Base-by-base conservation (phyloP, 352 stramenopile genomes). In the Globisporangium rhizosaccharum region DNA sequence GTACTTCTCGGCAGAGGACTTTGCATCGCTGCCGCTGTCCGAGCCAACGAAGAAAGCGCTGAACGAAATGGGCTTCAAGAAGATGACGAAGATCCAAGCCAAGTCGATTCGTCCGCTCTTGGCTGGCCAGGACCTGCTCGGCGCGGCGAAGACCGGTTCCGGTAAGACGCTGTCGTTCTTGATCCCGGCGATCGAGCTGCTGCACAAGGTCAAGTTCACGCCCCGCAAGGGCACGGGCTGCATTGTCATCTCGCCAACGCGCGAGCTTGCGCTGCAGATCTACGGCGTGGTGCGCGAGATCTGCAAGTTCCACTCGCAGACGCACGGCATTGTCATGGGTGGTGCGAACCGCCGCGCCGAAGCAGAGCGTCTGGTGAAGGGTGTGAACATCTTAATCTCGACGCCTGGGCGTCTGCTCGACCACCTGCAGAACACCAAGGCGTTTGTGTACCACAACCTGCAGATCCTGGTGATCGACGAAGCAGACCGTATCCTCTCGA, bases 121-220 rank as follows among this genome's bases (percentile, higher is more conserved):
- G 2, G 75, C 82, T 11, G 97, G 97, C 15, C 97, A 98, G 62
- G 97, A 99, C 71, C 65, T 99, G 42, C 90, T 99, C 50, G 97
- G 94, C 59, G 92, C 96, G 4, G 97, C 97, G 58, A 98, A 99
- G 77, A 99, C 97, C 0, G 97, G 97, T 49, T 97, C 84, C 14
- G 97, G 97, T 58, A 99, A 99, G 70, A 99, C 97, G 51, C 76
- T 99, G 18, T 97, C 97, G 45, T 99, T 99, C 73, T 68, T 99
- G 1, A 91, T 99, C 56, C 97, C 97, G n/a, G 89, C 94, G 15
- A 69, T 99, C 17, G 97, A 99, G 75, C 70, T 99, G 39, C 83
- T 99, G 39, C 79, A 93, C 74, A 97, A 98, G 72, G 88, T 98
- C 53, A 97, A 97, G 68, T 99, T 98, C 69, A 96, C 90, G 30